Evolutionary conservation across 768 basidiomycete genomes (phyloP).

Genomic region (Termitomyces sp.): DNA sequence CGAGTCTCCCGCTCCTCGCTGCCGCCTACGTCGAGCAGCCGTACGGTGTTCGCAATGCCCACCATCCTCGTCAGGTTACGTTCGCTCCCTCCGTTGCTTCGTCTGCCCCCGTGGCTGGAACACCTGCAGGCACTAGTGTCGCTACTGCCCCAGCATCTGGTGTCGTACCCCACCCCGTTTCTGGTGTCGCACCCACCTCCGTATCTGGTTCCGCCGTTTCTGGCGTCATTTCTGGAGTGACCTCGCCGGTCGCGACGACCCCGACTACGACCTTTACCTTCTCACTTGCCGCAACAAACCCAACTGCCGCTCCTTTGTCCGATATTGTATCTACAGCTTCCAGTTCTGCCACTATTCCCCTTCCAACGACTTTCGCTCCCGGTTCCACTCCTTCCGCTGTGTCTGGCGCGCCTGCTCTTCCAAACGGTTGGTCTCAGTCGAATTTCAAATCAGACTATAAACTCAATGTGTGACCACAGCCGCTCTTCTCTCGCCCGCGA

Average conservation of each 20-base stretch:
- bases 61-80: conserved; percentile 19
- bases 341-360: conserved; percentile 39
- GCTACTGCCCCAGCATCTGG: conserved; percentile 7
- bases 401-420: conserved; percentile 56
- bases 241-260: conserved; percentile 16
- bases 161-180: conserved; percentile 4
- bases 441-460: not conserved
- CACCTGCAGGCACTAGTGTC: conserved; percentile 2
- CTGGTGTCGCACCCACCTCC: conserved; percentile 3
- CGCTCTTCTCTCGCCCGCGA: conserved; percentile 40
- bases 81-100: conserved; percentile 10
- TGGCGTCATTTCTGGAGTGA: not conserved
- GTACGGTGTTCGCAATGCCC: conserved; percentile 17
- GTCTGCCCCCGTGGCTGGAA: conserved; percentile 4
- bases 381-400: conserved; percentile 51
- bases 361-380: conserved; percentile 44
- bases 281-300: conserved; percentile 48
- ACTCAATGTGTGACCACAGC: conserved; percentile 27
- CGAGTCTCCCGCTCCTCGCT: conserved; percentile 39
- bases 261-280: conserved; percentile 38
- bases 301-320: conserved; percentile 58
- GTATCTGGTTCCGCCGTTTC: not conserved
- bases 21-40: conserved; percentile 30
- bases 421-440: conserved; percentile 39
- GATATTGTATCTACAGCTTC: conserved; percentile 42